Evolutionary conservation across 2,329 filamentous ascomycete genomes (phyloP).

Genomic region (Polychaeton citri): DNA sequence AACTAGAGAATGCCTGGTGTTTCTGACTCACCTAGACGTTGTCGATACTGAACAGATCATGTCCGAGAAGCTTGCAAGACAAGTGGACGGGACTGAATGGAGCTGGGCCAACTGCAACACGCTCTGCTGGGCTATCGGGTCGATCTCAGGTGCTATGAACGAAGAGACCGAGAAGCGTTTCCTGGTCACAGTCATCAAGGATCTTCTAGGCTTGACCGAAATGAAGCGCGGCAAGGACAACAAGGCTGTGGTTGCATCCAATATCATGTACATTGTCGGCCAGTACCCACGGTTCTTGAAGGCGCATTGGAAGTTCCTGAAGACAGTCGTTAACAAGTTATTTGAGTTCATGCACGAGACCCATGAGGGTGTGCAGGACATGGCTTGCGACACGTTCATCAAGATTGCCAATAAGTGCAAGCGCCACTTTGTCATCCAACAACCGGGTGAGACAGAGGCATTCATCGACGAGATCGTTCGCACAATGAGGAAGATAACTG

Average conservation of each 20-base stretch:
- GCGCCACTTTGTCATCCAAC: constrained; percentile 89
- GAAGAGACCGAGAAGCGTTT: constrained; percentile 98
- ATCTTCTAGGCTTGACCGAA: constrained; percentile 87
- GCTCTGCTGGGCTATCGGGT: constrained; percentile 97
- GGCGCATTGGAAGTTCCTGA: constrained; percentile 98
- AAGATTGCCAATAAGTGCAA: constrained; percentile 98
- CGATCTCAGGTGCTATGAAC: constrained; percentile 97
- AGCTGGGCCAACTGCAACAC: constrained; percentile 99
- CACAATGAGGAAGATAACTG: constrained; percentile 90
- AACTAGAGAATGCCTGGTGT: constrained; percentile 90
- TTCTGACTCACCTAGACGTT: constrained; percentile 92
- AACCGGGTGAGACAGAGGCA: constrained; percentile 85
- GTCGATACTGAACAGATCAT: constrained; percentile 97
- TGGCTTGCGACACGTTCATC: constrained; percentile 99
- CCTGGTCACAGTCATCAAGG: constrained; percentile 96
- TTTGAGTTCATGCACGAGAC: constrained; percentile 99
- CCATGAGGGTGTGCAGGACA: constrained; percentile 97
- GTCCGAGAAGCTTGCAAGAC: constrained; percentile 92
- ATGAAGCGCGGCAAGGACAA: constrained; percentile 99
- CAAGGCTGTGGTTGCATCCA: constrained; percentile 96
- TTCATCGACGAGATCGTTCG: constrained; percentile 98
- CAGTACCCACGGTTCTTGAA: constrained; percentile 98
- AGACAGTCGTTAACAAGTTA: constrained; percentile 98
- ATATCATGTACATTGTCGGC: constrained; percentile 99
- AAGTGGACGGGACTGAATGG: constrained; percentile 93